Conservation (phyloP, 1,139 yeast genomes). For the Sugiyamaella pinicola region DNA sequence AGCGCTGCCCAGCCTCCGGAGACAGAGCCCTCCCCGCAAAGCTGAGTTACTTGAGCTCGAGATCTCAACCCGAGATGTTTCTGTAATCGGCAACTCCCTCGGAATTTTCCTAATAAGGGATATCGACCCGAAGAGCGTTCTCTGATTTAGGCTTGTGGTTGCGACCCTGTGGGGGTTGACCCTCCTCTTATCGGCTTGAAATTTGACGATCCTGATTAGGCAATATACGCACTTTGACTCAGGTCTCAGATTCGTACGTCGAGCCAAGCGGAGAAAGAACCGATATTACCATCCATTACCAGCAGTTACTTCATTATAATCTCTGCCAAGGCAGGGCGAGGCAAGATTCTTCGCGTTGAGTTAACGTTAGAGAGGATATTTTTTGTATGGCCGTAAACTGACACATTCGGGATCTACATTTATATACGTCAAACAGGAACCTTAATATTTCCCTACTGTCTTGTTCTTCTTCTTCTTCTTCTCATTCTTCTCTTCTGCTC, state of each 20-base stretch:
- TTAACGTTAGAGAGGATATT: slow-evolving; percentile 1
- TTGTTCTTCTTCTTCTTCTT: no score
- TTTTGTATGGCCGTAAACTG: neutral
- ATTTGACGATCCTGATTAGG: slow-evolving; percentile 12
- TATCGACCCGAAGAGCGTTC: slow-evolving; percentile 1
- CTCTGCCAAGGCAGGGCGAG: neutral
- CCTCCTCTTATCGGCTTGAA: slow-evolving; percentile 4
- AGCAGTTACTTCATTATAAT: neutral
- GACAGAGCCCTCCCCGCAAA: no score
- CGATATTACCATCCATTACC: neutral
- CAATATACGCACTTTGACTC: slow-evolving; percentile 6
- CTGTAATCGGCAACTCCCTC: no score
- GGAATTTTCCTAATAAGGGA: slow-evolving; percentile 10
- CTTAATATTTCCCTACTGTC: neutral
- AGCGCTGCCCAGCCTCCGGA: no score
- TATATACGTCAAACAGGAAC: neutral
- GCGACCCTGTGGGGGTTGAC: slow-evolving; percentile 5
- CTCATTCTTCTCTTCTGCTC: no score
- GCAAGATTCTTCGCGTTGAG: slow-evolving; percentile 5
- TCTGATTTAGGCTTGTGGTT: slow-evolving; percentile 1
- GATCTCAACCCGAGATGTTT: no score
- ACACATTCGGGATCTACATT: slow-evolving; percentile 9
- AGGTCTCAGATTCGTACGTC: neutral
- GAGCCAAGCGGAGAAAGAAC: neutral
- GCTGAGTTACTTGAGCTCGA: no score